These are phyloP conservation scores for Thuja plicata DNA, from an alignment of 83 land plant genomes.

Conservation along the genomic window DNA sequence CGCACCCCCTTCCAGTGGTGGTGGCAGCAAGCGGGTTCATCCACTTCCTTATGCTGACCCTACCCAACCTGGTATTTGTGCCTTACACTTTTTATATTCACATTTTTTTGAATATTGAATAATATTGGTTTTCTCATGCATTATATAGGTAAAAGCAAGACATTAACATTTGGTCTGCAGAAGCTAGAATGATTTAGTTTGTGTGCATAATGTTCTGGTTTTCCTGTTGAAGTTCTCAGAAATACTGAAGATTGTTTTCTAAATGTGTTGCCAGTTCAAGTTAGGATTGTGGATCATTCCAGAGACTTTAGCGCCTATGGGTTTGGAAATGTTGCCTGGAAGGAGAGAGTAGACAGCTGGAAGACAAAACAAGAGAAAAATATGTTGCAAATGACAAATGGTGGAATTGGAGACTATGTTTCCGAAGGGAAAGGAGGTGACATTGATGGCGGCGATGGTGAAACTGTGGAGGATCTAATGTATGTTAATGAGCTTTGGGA, in stretches of 20 bases:
- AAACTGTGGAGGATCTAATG: slow-evolving; percentile 74
- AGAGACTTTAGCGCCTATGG: slow-evolving; percentile 76
- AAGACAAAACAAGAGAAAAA: slow-evolving; percentile 89
- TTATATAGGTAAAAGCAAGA: background rate
- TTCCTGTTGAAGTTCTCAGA: background rate
- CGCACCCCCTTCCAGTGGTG: slow-evolving; percentile 61
- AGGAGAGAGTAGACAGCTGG: slow-evolving; percentile 98
- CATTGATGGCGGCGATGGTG: slow-evolving; percentile 62
- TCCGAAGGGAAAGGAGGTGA: slow-evolving; percentile 74
- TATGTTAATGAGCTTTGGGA: slow-evolving; percentile 27
- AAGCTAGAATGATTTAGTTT: background rate
- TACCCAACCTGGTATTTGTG: slow-evolving; percentile 11
- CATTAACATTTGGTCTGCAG: background rate
- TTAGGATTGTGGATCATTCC: slow-evolving; percentile 50
- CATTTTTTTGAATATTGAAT: background rate
- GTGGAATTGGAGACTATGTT: slow-evolving; percentile 44
- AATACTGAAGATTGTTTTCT: background rate
- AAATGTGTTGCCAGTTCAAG: background rate
- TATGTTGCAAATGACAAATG: slow-evolving; percentile 58
- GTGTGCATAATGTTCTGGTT: background rate
- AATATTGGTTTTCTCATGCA: background rate
- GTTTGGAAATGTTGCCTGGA: slow-evolving; percentile 96
- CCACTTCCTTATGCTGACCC: slow-evolving; percentile 52
- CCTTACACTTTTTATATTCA: background rate
- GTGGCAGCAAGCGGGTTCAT: slow-evolving; percentile 65